Evolutionary conservation across 441 rosid species (phyloP), one percentile per base, ranked within the genome.

Genomic region (Pelargonium myrrhifolium): DNA sequence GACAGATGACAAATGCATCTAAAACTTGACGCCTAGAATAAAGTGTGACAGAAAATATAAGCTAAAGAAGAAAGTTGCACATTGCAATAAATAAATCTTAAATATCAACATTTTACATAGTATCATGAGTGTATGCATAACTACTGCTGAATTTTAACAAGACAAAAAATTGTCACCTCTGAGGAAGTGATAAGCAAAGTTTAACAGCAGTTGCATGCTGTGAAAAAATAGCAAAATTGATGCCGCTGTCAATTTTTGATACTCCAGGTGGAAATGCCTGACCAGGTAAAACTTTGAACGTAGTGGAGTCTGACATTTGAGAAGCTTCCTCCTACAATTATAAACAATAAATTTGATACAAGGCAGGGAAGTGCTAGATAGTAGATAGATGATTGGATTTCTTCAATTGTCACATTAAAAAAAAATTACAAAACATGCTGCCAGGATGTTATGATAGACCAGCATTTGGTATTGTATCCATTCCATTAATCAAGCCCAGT

Each of bases 181-280:
- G 76, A 2, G 89, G 86, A 77, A 91, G 87, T 65, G 86, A 85
- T 40, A 93, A 74, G 76, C 96, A 91, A 59, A 93, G 90, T 9
- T 86, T 83, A 37, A 93, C 88, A 61, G 97, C 79, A 73, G 86
- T 85, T 8, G 97, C 95, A 69, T 89, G 86, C 75, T 87, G 96
- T 21, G 97, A 91, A 79, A 89, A 93, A 65, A 91, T 74, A 64
- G 97, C 84, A 80, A 93, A 93, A 69, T 93, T 93, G 81, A 88
- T 83, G 66, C 99, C 96, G 3, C 78, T 86, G 11, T 86, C 85
- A 64, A 83, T 84, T 85, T 88, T 81, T 1, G 97, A 86, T 9
- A 85, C 92, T 21, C 99, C 99, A 10, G 91, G 74, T 26, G 96
- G 99, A 81, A 78, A 88, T 53, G 83, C 76, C 78, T 87, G 92